Evolutionary conservation across 495 filamentous ascomycete genomes (phyloP), one percentile per base, ranked within the genome.

Genomic region (Talaromyces nanjingensis): DNA sequence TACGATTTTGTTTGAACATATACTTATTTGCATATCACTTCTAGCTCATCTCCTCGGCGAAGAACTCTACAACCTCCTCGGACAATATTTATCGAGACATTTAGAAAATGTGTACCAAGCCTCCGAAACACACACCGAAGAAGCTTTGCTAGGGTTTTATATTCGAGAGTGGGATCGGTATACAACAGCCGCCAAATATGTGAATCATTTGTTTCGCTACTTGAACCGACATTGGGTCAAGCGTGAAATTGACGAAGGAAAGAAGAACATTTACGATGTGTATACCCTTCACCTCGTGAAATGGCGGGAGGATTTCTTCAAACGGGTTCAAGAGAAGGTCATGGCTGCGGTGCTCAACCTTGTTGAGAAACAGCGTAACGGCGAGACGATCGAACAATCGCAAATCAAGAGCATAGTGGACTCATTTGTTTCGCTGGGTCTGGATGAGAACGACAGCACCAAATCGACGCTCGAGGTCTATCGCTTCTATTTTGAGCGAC

Each of bases 151-250:
- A 24, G 84, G 77, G n/a, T 98, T 93, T 76, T 99, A 99, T 74
- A 99, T 98, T 66, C 83, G 87, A 67, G 91, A 99, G 78, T 99
- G 94, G 94, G 83, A 90, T 62, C 87, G 94, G 54, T 99, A 96
- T 76, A 99, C 94, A 0, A 90, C 89, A 9, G 94, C 92, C 4
- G 94, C 92, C 45, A 94, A 93, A 74, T 98, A 94, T 79, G 91
- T 96, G 73, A 96, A 98, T 76, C 94, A 99, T 74, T 77, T 98
- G 3, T 99, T 99, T 83, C 83, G 88, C 47, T 99, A 99, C 72
- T 89, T 99, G 20, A 99, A 98, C 71, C 85, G 94, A 52, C 94
- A 99, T 76, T 99, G 94, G 94, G 96, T 99, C 18, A 98, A 96
- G 81, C 85, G 94, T 24, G 94, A 99, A 78, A 96, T 99, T 75